Base-by-base conservation (phyloP, 495 filamentous ascomycete genomes). In the Tuber brumale region DNA sequence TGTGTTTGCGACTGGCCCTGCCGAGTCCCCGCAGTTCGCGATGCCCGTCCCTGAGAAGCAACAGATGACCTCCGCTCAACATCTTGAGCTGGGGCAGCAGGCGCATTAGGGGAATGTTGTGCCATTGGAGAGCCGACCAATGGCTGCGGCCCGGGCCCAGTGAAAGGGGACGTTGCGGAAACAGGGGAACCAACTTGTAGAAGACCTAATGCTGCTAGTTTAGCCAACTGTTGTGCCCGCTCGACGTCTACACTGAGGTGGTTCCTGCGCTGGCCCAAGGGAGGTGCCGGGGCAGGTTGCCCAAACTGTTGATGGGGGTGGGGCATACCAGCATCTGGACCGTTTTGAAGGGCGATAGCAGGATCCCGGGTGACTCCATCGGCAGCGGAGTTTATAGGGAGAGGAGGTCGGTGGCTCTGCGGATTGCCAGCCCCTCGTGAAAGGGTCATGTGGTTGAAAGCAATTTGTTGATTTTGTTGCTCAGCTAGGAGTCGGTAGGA, bases 401-500 rank as follows among this genome's bases (percentile, higher is more conserved):
- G 57, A 18, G 57, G 3, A 35, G 31, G 27, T 19, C 31, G 57
- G 57, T 35, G 57, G 57, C 57, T 35, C 57, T 66, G 57, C 6
- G 27, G 12, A 66, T 66, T 66, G 1, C 57, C 57, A 66, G 27
- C 12, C 18, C 2, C 14, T 19, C 57, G 57, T 35, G 57, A 66
- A 35, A 66, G 57, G 57, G 31, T 3, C 27, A 66, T 35, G 14
- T 66, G 57, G 57, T 66, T 66, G 57, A 66, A 27, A 35, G 27
- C 57, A 66, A 66, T 66, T 66, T 66, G 57, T 35, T 66, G 57
- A 66, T 66, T 66, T 4, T 66, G 57, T 6, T 66, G 57, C 35
- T 66, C 57, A 66, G 57, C 27, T 5, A 66, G 57, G 35, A 66
- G 27, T 35, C 35, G 57, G 57, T 18, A 35, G 27, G 57, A 19